Base-by-base conservation (phyloP, 495 filamentous ascomycete genomes). In the Podospora pseudocomata region DNA sequence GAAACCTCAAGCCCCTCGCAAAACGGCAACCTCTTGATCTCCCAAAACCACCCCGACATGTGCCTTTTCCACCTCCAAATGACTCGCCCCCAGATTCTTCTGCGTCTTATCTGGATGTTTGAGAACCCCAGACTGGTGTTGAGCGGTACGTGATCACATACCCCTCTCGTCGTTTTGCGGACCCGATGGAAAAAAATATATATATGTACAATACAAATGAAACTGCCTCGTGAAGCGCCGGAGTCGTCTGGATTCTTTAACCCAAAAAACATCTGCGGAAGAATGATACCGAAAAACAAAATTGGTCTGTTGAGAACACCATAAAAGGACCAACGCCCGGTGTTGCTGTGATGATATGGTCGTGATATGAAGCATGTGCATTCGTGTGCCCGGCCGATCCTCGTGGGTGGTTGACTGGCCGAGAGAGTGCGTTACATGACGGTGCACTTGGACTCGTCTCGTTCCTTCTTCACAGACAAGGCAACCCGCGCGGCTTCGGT, bases 401-500 rank as follows among this genome's bases (percentile, higher is more conserved):
- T 16, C 39, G 13, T 49, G 39, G 39, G 15, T 49, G 39, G 30
- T 7, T 32, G 7, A 23, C 23, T 23, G 23, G 23, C 23, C 23
- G 23, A 23, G 23, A 23, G 23, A 23, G 23, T 23, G 23, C 23
- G 23, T 2, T 78, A 89, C 86, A 89, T 87, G 53, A 89, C 77
- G 56, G 66, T 72, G 72, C 87, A 89, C 70, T 85, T 88, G 34
- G 77, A 79, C 16, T 80, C 79, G 57, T 83, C 82, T 70, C 84
- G 84, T 20, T 85, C 83, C 65, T 85, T 84, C 80, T 93, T 97
- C 55, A 97, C 95, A 26, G 90, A 90, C 28, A 99, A 82, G 7
- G 95, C 95, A n/a, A 98, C 95, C 73, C 96, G 90, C 58, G 95
- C 96, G 53, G 95, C 95, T 82, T 99, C 95, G 58, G 96, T 97